These are phyloP conservation scores for Thelephora terrestris DNA, from an alignment of 1,284 basidiomycete species.

Conservation along the genomic window DNA sequence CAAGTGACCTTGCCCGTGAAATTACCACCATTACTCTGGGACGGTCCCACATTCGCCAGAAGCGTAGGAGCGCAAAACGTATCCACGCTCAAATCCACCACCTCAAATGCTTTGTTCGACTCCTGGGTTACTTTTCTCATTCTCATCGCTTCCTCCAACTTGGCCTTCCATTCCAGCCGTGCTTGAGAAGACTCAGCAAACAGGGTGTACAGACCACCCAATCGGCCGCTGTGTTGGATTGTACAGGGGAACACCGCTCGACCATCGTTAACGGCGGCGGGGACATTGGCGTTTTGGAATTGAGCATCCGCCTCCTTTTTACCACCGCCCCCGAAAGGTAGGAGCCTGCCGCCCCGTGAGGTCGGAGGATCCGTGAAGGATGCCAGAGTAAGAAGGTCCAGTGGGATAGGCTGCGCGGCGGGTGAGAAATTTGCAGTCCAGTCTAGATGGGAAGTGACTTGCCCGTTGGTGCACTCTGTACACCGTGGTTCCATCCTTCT, in stretches of 20 bases:
- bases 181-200: too few species aligned
- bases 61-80: slow-evolving; percentile 71
- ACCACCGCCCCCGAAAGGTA: slow-evolving; percentile 11
- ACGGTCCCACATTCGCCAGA: slow-evolving; percentile 30
- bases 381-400: slow-evolving; percentile 75
- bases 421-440: not conserved
- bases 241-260: slow-evolving; percentile 75
- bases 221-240: slow-evolving; percentile 75
- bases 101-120: slow-evolving; percentile 85
- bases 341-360: slow-evolving; percentile 46
- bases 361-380: slow-evolving; percentile 71
- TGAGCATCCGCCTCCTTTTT: slow-evolving; percentile 19
- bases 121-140: slow-evolving; percentile 83
- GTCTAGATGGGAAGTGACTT: not conserved
- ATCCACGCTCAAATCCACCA: slow-evolving; percentile 76
- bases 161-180: slow-evolving; percentile 81
- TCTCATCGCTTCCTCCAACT: slow-evolving; percentile 81
- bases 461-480: slow-evolving; percentile 42
- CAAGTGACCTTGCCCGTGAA: slow-evolving; percentile 89
- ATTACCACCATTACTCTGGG: slow-evolving; percentile 60
- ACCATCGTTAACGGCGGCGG: slow-evolving; percentile 45
- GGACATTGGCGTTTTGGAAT: slow-evolving; percentile 22
- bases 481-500: slow-evolving; percentile 62
- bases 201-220: slow-evolving; percentile 75
- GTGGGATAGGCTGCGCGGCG: slow-evolving; percentile 65